Evolutionary conservation across 768 basidiomycete genomes (phyloP).

Genomic region (Thelephora ganbajun): DNA sequence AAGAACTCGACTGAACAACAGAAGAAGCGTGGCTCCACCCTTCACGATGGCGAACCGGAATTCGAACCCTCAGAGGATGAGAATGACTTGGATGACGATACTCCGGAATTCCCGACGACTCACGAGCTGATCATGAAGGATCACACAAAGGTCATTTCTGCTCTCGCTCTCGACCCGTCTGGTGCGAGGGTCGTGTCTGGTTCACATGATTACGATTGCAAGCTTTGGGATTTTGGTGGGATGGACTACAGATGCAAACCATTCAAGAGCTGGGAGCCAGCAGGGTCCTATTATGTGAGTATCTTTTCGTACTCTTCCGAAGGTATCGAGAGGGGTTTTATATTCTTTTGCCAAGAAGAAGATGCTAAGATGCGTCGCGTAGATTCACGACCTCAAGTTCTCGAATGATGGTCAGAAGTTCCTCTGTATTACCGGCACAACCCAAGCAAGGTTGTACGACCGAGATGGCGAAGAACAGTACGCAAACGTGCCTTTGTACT

Average conservation of each 20-base stretch:
- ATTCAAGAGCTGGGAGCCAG: conserved; percentile 94
- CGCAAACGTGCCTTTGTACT: conserved; percentile 21
- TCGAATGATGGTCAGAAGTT: conserved; percentile 80
- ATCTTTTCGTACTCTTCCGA: conserved; percentile 6
- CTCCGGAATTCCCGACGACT: conserved; percentile 66
- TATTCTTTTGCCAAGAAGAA: conserved; percentile 7
- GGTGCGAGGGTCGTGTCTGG: conserved; percentile 87
- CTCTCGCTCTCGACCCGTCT: conserved; percentile 83
- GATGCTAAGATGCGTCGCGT: conserved; percentile 1
- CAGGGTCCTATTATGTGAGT: conserved; percentile 79
- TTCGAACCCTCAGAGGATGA: conserved; percentile 29
- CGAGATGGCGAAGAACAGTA: conserved; percentile 90
- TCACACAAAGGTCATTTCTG: conserved; percentile 91
- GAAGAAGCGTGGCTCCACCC: conserved; percentile 7
- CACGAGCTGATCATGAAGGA: conserved; percentile 91
- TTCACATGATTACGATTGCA: conserved; percentile 95
- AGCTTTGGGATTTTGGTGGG: conserved; percentile 98
- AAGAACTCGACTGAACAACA: no score
- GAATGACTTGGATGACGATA: conserved; percentile 28
- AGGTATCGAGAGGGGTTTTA: not conserved
- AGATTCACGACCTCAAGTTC: conserved; percentile 89
- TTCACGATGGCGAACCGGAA: conserved; percentile 14
- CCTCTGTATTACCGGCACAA: conserved; percentile 77
- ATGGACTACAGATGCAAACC: conserved; percentile 87
- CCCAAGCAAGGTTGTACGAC: conserved; percentile 80